Conservation (phyloP, 768 basidiomycete genomes). For the Lactarius pseudohatsudake region DNA sequence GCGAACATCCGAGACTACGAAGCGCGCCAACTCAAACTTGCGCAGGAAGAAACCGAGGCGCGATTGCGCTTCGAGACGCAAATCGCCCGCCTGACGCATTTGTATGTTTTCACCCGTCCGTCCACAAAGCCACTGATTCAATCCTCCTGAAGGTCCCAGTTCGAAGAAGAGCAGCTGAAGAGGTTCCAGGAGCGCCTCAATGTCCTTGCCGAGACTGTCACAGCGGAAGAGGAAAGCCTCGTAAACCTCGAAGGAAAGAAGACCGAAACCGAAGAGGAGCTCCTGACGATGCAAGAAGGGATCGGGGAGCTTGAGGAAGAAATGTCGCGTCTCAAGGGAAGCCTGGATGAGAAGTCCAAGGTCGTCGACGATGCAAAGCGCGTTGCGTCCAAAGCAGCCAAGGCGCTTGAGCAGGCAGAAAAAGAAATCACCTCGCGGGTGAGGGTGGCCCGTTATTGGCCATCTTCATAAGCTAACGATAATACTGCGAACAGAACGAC, state of each 20-base stretch:
- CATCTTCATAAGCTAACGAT: neutral
- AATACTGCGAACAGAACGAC: constrained; percentile 56
- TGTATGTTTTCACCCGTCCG: constrained; percentile 48
- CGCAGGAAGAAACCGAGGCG: constrained; percentile 85
- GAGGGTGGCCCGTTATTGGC: constrained; percentile 36
- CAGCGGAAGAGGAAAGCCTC: constrained; percentile 55
- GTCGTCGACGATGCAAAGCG: constrained; percentile 75
- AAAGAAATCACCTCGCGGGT: constrained; percentile 89
- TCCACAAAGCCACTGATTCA: constrained; percentile 4
- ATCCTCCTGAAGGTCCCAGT: constrained; percentile 57
- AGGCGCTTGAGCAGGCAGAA: constrained; percentile 78
- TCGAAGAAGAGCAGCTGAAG: constrained; percentile 75
- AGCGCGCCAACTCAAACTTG: constrained; percentile 83
- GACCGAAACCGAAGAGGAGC: constrained; percentile 53
- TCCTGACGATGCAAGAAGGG: constrained; percentile 54
- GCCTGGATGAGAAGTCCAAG: constrained; percentile 70
- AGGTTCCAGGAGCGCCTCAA: constrained; percentile 61
- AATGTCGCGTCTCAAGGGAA: constrained; percentile 58
- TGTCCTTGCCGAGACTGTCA: constrained; percentile 51
- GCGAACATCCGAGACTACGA: constrained; percentile 90
- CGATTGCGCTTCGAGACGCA: constrained; percentile 81
- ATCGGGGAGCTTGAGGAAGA: constrained; percentile 61
- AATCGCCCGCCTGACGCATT: constrained; percentile 80
- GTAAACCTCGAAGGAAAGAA: constrained; percentile 56
- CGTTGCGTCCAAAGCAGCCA: constrained; percentile 64